Evolutionary conservation across 1,139 yeast species (phyloP), one percentile per base, ranked within the genome.

Genomic region (Suhomyces taliae): DNA sequence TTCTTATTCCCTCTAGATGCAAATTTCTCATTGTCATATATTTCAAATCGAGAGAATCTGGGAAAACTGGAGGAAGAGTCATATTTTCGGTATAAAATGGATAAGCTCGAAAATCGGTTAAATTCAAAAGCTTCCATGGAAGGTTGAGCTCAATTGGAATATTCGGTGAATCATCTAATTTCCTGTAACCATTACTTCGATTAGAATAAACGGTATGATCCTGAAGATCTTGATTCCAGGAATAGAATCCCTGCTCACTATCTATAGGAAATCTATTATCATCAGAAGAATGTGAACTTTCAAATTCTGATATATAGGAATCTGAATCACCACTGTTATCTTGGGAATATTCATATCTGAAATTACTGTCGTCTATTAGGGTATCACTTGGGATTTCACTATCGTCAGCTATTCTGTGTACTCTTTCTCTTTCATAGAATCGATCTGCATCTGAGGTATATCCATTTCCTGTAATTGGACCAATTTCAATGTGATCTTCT

Each of bases 191-290:
- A 19, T 6, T 19, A 19, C 4, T 6, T 19, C 3, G 24, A 19
- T 2, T 4, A 19, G 24, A 19, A 19, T 19, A 19, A 6, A 19
- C 24, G 6, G 1, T 19, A 4, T 40, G 12, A 39, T 53, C 53
- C 47, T 60, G 68, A 27, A 56, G 52, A 44, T 69, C 71, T 19
- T 19, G 24, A 19, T 19, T 19, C 65, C 68, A 69, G 32, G 64
- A 55, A 0, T 43, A 37, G 44, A 54, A 65, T 3, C 66, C 64
- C 35, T 59, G 65, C 35, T 63, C 60, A 27, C 66, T 54, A 42
- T 62, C 60, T 8, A 49, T 27, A 1, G 74, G 73, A n/a, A 64
- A 49, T 4, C 36, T 33, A 2, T 11, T 36, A 41, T 36, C 37
- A 40, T 36, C 37, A 8, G 12, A 29, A 9, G 32, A 29, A 6